A percentile compares a stretch with the other conserved stretches of the same genome.
phyloP scores from a whole-genome alignment of 495 filamentous ascomycete genomes.

The Penicillium ucsense region DNA sequence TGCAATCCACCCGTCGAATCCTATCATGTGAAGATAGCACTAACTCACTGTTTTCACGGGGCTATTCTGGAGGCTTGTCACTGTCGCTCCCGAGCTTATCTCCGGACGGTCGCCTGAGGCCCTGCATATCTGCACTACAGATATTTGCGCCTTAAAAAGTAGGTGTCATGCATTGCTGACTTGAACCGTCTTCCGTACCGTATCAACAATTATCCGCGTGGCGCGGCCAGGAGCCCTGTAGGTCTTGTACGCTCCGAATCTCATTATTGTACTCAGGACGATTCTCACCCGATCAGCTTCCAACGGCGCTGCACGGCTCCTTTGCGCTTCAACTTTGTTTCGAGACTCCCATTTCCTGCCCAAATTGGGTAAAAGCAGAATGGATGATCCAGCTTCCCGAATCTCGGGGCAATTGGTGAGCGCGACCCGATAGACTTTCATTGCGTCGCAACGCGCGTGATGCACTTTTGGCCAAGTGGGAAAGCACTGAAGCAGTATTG shows the following conservation, averaged over 20 bases:
- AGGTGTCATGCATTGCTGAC: slow-evolving; percentile 20
- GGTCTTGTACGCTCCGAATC: slow-evolving; percentile 8
- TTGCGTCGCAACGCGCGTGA: too few relatives aligned
- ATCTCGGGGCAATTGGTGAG: slow-evolving; percentile 54
- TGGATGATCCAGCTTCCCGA: slow-evolving; percentile 57
- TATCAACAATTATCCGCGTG: slow-evolving; percentile 14
- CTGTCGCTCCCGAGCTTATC: too few relatives aligned
- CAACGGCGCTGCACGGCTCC: neutral
- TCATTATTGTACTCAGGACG: slow-evolving; percentile 3
- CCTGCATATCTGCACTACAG: neutral
- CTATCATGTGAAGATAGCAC: too few relatives aligned
- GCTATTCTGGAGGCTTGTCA: too few relatives aligned
- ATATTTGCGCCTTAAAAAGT: neutral
- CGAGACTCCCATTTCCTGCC: neutral
- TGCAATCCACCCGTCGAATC: too few relatives aligned
- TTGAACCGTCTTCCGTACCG: slow-evolving; percentile 9
- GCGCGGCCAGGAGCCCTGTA: slow-evolving; percentile 15
- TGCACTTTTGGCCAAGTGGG: too few relatives aligned
- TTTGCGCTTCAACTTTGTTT: slow-evolving; percentile 7
- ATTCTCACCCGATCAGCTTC: slow-evolving; percentile 5
- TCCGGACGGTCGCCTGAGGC: too few relatives aligned
- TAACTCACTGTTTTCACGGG: too few relatives aligned
- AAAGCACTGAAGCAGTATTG: too few relatives aligned
- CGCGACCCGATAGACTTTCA: too few relatives aligned
- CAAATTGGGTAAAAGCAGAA: slow-evolving; percentile 14